Evolutionary conservation across 306 rosid species (phyloP).

Genomic region (Lupinus albus): DNA sequence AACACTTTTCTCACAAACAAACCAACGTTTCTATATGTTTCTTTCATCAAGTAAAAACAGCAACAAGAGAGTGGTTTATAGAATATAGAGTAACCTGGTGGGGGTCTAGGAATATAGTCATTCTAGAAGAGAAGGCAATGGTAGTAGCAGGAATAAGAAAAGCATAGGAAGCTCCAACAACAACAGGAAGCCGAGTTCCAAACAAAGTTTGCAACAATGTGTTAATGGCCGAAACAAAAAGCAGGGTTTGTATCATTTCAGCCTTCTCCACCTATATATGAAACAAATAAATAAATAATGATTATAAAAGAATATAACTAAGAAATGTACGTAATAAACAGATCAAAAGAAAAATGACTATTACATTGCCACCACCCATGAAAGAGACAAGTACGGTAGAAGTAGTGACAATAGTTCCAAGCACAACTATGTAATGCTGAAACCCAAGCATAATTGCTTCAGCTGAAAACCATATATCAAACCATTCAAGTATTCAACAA

Average conservation of each 20-base stretch:
- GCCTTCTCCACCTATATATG: constrained; percentile 76
- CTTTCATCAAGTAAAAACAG: too few relatives aligned
- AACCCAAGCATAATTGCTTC: constrained; percentile 75
- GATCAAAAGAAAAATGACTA: background rate
- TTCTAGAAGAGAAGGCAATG: constrained; percentile 57
- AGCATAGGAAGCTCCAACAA: constrained; percentile 76
- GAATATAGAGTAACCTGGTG: constrained; percentile 54
- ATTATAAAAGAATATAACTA: background rate
- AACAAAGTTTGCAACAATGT: constrained; percentile 72
- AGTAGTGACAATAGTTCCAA: constrained; percentile 69
- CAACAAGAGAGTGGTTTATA: too few relatives aligned
- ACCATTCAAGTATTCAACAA: background rate
- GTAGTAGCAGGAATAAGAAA: constrained; percentile 66
- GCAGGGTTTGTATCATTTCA: constrained; percentile 71
- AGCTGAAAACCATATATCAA: constrained; percentile 49
- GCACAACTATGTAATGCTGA: constrained; percentile 78
- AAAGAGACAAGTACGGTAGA: constrained; percentile 66
- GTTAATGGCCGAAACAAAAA: constrained; percentile 77
- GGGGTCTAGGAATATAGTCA: constrained; percentile 52
- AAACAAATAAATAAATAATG: background rate
- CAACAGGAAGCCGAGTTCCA: constrained; percentile 83
- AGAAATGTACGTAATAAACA: too few relatives aligned
- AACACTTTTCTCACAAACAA: constrained; percentile 21
- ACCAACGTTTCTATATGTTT: constrained; percentile 6
- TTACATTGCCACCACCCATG: constrained; percentile 96